Base-by-base conservation (phyloP, 2,329 filamentous ascomycete species). In the Sarocladium strictum region DNA sequence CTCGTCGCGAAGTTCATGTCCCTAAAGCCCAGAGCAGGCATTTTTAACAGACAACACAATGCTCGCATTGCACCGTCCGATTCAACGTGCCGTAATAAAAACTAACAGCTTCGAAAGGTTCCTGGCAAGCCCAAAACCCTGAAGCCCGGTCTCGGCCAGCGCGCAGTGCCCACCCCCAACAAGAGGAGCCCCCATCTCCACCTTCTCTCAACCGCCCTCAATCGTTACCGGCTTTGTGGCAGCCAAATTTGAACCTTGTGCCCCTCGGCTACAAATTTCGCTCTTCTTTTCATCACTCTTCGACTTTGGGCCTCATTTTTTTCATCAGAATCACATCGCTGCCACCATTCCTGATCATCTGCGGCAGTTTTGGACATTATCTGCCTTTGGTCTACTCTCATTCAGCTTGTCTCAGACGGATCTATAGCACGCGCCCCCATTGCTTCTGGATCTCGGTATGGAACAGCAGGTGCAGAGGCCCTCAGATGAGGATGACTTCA, bases 341-440 rank as follows among this genome's bases (percentile, higher is more conserved):
- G 29, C 23, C 14, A 33, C n/a, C 11, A 11, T 23, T 17, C n/a
- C 27, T 29, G 5, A 7, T 35, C 27, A 40, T n/a, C 17, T 51
- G 26, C 47, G 24, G 10, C 29, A 12, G 27, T 27, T 29, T 27
- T 5, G n/a, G 24, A 29, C 24, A 47, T 47, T 29, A 23, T 47
- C 29, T 15, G 17, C 43, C 27, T 15, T 29, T 27, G 43, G 43
- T 17, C 9, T 24, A 19, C 47, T 35, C 17, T 21, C 11, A 4
- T 35, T 21, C 3, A 51, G 47, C 47, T 51, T 23, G 27, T 17
- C 29, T 11, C 64, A 67, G 71, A 72, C 69, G 69, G 68, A 72
- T 73, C 69, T 63, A 64, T 72, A 71, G 74, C 73, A 76, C 64
- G 72, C 72, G 59, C 68, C 59, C 69, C 74, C 73, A 75, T 77